phyloP scores from a whole-genome alignment of 1,284 basidiomycete genomes.

The Sphaerobolus stellatus region DNA sequence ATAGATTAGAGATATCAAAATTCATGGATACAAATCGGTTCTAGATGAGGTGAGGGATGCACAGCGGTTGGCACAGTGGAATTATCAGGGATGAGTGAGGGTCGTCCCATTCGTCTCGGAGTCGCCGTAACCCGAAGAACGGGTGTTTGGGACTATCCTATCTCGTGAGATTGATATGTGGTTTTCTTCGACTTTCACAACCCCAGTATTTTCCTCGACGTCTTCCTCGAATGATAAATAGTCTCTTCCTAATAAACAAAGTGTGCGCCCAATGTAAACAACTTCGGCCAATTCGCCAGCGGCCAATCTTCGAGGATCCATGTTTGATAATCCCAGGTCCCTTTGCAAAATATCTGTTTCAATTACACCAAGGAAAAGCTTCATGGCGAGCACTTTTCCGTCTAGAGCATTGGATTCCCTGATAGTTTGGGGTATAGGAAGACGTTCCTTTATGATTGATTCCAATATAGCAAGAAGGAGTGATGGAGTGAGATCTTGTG shows the following conservation, averaged over 20 bases:
- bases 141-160: background rate
- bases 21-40: slow-evolving; percentile 9
- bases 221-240: slow-evolving; percentile 15
- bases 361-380: slow-evolving; percentile 74
- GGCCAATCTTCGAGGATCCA: slow-evolving; percentile 64
- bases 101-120: slow-evolving; percentile 37
- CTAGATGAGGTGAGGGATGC: background rate
- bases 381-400: slow-evolving; percentile 59
- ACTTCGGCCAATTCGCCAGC: slow-evolving; percentile 61
- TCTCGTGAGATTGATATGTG: background rate
- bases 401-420: slow-evolving; percentile 41
- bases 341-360: slow-evolving; percentile 63
- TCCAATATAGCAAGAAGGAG: slow-evolving; percentile 67
- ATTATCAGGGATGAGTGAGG: slow-evolving; percentile 32
- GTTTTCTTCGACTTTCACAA: background rate
- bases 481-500: slow-evolving; percentile 67
- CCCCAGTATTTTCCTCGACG: slow-evolving; percentile 20
- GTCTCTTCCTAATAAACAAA: slow-evolving; percentile 60
- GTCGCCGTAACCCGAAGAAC: slow-evolving; percentile 5
- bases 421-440: slow-evolving; percentile 44
- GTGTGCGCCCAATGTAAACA: slow-evolving; percentile 57
- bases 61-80: slow-evolving; percentile 16
- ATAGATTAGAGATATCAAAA: slow-evolving; percentile 1
- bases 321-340: slow-evolving; percentile 58
- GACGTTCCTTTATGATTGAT: slow-evolving; percentile 48